These are phyloP conservation scores for Vanderwaltozyma yarrowii DNA, from an alignment of 805 yeast species.

Conservation along the genomic window DNA sequence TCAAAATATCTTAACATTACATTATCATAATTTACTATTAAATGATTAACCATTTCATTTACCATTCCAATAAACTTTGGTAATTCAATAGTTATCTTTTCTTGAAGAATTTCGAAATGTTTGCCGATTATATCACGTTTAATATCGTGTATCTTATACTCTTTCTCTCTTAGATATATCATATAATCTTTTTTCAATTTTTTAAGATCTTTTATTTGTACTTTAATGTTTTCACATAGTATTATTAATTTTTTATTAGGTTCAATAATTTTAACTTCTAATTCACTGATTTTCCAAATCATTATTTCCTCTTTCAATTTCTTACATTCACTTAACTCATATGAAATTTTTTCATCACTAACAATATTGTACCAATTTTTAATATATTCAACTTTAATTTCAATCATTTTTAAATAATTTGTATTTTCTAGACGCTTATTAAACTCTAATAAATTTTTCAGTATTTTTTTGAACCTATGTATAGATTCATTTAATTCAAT, in stretches of 20 bases:
- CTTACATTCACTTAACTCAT: background rate
- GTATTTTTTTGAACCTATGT: conserved; percentile 13
- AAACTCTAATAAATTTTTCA: conserved; percentile 12
- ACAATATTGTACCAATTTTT: conserved; percentile 23
- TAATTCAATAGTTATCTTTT: conserved; percentile 24
- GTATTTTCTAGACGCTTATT: conserved; percentile 12
- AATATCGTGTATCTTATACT: conserved; percentile 13
- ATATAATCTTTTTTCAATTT: conserved; percentile 29
- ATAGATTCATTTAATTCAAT: conserved; percentile 14
- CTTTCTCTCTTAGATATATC: conserved; percentile 15
- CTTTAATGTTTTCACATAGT: conserved; percentile 17
- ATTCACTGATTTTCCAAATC: conserved; percentile 16
- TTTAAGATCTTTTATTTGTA: conserved; percentile 25
- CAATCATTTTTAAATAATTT: conserved; percentile 13
- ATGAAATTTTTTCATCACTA: background rate
- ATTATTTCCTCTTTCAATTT: conserved; percentile 24
- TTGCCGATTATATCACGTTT: conserved; percentile 20
- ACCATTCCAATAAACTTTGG: conserved; percentile 20
- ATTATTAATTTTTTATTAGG: conserved; percentile 22
- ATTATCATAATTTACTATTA: conserved; percentile 17
- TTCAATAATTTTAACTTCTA: conserved; percentile 21
- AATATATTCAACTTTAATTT: conserved; percentile 12
- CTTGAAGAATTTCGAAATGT: conserved; percentile 21
- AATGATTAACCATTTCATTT: conserved; percentile 6
- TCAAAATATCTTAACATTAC: conserved; percentile 23